Percentiles rank a stretch among this genome's conserved stretches.
phyloP scores from a whole-genome alignment of 192 early-diverging fungal species.

The Rhizophagus clarus region DNA sequence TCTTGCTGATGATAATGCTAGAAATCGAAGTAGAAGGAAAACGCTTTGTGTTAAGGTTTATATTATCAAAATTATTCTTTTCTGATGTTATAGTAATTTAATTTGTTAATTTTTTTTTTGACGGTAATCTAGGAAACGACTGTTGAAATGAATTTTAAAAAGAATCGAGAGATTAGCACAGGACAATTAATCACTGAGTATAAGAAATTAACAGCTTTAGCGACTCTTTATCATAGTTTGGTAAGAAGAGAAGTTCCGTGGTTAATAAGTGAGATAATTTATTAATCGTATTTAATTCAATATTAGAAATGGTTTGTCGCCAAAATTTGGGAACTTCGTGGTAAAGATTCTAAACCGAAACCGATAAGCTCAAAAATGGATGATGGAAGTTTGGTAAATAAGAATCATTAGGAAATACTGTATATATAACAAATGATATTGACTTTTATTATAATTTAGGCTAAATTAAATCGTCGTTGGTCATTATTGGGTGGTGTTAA shows the following conservation, averaged over 20 bases:
- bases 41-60: conserved; percentile 16
- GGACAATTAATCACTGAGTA: conserved; percentile 86
- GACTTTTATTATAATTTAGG: not conserved
- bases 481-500: conserved; percentile 17
- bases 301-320: conserved; percentile 72
- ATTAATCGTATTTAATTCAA: conserved; percentile 14
- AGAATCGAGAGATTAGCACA: conserved; percentile 72
- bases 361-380: conserved; percentile 20
- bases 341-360: not conserved
- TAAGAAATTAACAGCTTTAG: conserved; percentile 72
- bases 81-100: too few species aligned
- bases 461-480: conserved; percentile 29
- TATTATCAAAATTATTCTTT: not conserved
- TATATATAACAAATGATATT: too few species aligned
- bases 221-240: conserved; percentile 80
- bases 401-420: not conserved
- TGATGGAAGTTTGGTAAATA: conserved; percentile 31
- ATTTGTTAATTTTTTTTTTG: not conserved
- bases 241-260: conserved; percentile 54
- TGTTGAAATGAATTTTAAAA: conserved; percentile 75
- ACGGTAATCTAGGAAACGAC: conserved; percentile 62
- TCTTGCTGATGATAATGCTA: conserved; percentile 39
- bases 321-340: conserved; percentile 55
- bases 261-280: conserved; percentile 34
- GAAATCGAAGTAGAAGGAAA: conserved; percentile 14